phyloP scores from a whole-genome alignment of 495 filamentous ascomycete species.

The Neurospora sp. region DNA sequence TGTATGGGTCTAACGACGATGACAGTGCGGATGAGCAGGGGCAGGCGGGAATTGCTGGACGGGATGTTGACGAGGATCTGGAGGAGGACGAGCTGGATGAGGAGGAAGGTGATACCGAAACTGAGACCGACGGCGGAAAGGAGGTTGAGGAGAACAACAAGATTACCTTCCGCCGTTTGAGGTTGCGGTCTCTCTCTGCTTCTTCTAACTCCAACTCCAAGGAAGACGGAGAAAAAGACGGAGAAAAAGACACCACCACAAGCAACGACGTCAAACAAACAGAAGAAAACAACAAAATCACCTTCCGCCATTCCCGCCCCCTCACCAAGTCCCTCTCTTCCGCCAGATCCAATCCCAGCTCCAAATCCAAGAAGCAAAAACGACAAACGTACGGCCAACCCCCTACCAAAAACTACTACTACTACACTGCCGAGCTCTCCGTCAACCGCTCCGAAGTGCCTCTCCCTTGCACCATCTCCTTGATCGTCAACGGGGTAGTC shows the following conservation, averaged over 20 bases:
- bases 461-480: conserved; percentile 21
- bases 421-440: conserved; percentile 24
- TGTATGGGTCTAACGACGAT: conserved; percentile 16
- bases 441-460: conserved; percentile 22
- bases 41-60: background rate
- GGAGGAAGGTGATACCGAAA: background rate
- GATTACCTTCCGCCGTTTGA: background rate
- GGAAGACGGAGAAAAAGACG: background rate
- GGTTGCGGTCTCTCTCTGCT: background rate
- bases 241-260: background rate
- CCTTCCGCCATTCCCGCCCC: background rate
- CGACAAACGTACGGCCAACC: background rate
- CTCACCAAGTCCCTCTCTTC: background rate
- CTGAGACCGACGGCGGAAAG: background rate
- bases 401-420: background rate
- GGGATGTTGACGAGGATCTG: background rate
- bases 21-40: background rate
- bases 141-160: background rate
- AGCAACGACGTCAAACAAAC: background rate
- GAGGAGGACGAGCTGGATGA: background rate
- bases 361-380: background rate
- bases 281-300: background rate
- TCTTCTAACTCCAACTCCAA: background rate
- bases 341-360: background rate
- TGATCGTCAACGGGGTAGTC: conserved; percentile 14